Base-by-base conservation (phyloP, 169 alveolate species). In the Miamiensis avidus region DNA sequence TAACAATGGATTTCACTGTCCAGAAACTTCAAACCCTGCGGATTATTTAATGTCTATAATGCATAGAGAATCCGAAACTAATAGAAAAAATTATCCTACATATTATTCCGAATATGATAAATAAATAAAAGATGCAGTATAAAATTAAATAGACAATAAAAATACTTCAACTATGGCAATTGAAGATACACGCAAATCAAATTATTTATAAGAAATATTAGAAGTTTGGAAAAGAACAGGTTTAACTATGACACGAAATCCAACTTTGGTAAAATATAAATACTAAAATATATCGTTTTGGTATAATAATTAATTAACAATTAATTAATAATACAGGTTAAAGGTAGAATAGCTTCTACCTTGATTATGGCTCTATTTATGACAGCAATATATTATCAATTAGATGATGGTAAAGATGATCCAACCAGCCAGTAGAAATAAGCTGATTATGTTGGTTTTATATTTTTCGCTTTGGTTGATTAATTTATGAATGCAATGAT, bases 1-100 rank as follows among this genome's bases (percentile, higher is more conserved):
- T 31, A 85, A 76, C 75, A 76, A 81, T 29, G 79, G 77, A 76
- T 85, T 81, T 87, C 73, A 83, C 75, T 81, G 84, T 73, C 88
- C 88, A 1, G 75, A 85, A 31, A 75, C 72, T 81, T 87, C 84
- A 69, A 87, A 81, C 28, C n/a, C 91, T 28, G 78, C 76, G 72
- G 33, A 81, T 74, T 82, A 85, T 34, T 83, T 81, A 65, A 76
- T 87, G 31, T 87, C 84, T 75, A 69, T 87, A 0, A 85, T 86
- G 74, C 32, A 81, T 26, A 69, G 81, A 1, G 91, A 86, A 82
- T 76, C 88, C 0, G 76, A 79, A 29, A 81, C 88, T 64, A 64
- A 81, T 34, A 75, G 81, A 0, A 31, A 29, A 29, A 75, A 75
- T 30, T 75, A 27, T 29, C 25, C 31, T 16, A 75, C 34, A 0